These are phyloP conservation scores for Heimioporus sp. DNA, from an alignment of 768 basidiomycete species.

Conservation along the genomic window DNA sequence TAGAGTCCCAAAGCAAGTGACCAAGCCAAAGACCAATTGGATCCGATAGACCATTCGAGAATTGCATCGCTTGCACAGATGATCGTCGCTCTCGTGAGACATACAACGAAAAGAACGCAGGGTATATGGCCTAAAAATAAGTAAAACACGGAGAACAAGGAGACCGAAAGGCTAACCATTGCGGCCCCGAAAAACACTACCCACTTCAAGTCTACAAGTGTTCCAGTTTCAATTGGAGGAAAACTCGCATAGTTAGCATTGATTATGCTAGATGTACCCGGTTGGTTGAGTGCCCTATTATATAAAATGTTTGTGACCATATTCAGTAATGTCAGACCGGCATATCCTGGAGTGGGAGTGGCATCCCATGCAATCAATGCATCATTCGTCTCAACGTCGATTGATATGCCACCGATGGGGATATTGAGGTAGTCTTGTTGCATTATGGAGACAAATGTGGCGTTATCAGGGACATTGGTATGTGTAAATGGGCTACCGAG, in stretches of 20 bases:
- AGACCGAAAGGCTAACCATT: constrained; percentile 48
- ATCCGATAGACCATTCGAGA: constrained; percentile 71
- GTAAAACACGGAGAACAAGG: neutral
- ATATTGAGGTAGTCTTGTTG: constrained; percentile 50
- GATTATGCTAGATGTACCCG: constrained; percentile 51
- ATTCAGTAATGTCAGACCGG: constrained; percentile 63
- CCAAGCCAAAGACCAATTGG: constrained; percentile 76
- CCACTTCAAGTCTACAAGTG: constrained; percentile 69
- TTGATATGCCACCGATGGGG: constrained; percentile 66
- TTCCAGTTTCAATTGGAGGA: constrained; percentile 53
- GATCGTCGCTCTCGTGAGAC: constrained; percentile 70
- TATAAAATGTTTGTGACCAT: constrained; percentile 66
- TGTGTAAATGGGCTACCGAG: constrained; percentile 44
- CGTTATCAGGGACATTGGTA: constrained; percentile 49
- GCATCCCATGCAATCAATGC: constrained; percentile 74
- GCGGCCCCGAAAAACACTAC: constrained; percentile 68
- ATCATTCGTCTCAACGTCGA: constrained; percentile 48
- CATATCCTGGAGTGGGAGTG: constrained; percentile 51
- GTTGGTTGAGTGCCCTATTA: constrained; percentile 56
- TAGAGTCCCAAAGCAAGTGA: constrained; percentile 71
- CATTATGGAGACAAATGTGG: constrained; percentile 57
- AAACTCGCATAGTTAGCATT: constrained; percentile 55
- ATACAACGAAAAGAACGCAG: constrained; percentile 81
- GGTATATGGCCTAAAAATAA: constrained; percentile 53
- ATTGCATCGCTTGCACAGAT: constrained; percentile 76